These are phyloP conservation scores for Colletotrichum aenigma DNA, from an alignment of 2,329 filamentous ascomycete genomes.

Conservation along the genomic window DNA sequence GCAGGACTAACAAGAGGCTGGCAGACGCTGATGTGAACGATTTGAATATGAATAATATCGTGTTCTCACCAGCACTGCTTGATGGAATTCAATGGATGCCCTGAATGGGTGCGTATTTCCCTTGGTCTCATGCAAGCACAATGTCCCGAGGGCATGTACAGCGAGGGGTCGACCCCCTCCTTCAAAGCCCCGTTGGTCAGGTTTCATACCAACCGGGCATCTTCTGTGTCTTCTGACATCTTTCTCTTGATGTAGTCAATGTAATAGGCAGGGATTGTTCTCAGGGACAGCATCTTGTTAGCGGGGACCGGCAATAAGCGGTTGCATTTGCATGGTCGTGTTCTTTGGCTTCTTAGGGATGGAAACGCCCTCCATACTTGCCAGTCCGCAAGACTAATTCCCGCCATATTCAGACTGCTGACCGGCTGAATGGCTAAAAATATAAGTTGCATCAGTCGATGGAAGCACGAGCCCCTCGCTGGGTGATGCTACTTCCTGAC, in stretches of 20 bases:
- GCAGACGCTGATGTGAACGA: not conserved
- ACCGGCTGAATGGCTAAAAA: fast-evolving
- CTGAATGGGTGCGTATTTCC: no score
- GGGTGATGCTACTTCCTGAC: fast-evolving
- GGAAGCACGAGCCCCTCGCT: not conserved
- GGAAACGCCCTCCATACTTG: no score
- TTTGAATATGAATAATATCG: not conserved
- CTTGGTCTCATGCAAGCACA: not conserved
- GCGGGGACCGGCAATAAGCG: not conserved
- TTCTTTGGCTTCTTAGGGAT: not conserved
- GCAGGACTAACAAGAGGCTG: not conserved
- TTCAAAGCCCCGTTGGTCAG: not conserved
- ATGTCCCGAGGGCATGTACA: not conserved
- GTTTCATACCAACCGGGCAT: not conserved
- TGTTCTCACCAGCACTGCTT: fast-evolving
- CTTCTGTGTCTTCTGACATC: no score
- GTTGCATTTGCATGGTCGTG: fast-evolving
- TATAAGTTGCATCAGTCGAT: fast-evolving
- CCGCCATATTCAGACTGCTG: no score
- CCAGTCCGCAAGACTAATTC: no score
- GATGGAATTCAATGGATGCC: no score
- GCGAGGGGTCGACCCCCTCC: fast-evolving
- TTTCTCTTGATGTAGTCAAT: no score
- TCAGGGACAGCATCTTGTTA: fast-evolving
- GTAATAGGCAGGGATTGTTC: no score